Evolutionary conservation across 768 basidiomycete genomes (phyloP), one percentile per base, ranked within the genome.

Genomic region (Collybiopsis confluens): DNA sequence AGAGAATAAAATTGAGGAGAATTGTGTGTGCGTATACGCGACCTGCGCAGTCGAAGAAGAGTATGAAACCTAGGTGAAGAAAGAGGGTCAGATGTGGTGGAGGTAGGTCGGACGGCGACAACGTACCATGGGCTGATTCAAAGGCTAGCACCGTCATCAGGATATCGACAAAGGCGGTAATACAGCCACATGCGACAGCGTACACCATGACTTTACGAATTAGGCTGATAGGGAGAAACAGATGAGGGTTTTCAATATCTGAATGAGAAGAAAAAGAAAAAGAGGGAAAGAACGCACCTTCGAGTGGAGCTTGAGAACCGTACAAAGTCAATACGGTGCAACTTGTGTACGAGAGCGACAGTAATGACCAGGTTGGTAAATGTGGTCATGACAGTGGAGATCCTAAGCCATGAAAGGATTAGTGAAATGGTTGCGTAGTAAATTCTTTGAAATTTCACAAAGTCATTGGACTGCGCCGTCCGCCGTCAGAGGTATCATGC

Each of bases 21-120:
- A 48, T 37, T 7, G 47, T 48, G 35, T 36, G 47, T 13, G 47
- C 37, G 16, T 48, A 48, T 21, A 48, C 33, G 35, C 47, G 47
- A 23, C 47, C 47, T 13, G 30, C 18, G 35, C 47, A 48, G 35
- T 35, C 47, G 16, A 48, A 48, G 24, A 48, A 37, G 9, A 48
- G 2, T 7, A 48, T 1, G 18, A 48, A 48, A 13, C 18, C 47
- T 48, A 23, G 8, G 15, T 4, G 18, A 18, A 37, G 16, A 4
- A 18, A 10, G 10, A 11, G 21, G 20, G n/a, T 26, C 6, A 8
- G 2, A 27, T 24, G 18, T 35, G 38, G 35, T 16, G 35, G 35
- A 40, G 6, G 6, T 40, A 40, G 6, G 38, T 9, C 16, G 18
- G 4, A 20, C n/a, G 8, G 38, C 6, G 18, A 6, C 18, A 16